phyloP scores from a whole-genome alignment of 208 protist species.

The Trypanosoma theileri region DNA sequence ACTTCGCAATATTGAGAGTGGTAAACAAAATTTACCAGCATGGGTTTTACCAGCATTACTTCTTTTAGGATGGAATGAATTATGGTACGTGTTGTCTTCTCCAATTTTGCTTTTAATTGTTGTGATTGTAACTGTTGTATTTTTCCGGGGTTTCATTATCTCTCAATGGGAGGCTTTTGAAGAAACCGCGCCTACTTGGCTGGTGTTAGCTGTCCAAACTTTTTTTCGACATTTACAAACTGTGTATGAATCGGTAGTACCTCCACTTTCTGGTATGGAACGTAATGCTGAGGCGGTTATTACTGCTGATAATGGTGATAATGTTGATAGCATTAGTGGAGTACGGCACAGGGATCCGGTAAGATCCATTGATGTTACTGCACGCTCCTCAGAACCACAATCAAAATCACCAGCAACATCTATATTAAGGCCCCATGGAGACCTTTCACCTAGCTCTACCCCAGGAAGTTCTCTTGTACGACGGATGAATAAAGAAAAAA shows the following conservation, averaged over 20 bases:
- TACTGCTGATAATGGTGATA: not conserved
- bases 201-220: constrained; percentile 55
- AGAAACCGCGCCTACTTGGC: constrained; percentile 58
- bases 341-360: constrained; percentile 17
- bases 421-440: too few relatives aligned
- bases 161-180: constrained; percentile 77
- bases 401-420: not conserved
- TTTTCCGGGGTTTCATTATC: constrained; percentile 66
- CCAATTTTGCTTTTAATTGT: constrained; percentile 63
- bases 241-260: constrained; percentile 1
- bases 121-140: constrained; percentile 46
- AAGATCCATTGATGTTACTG: constrained; percentile 13
- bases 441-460: too few relatives aligned
- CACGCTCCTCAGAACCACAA: not conserved
- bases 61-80: constrained; percentile 80
- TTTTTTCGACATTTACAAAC: constrained; percentile 19
- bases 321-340: not conserved
- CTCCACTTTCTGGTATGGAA: not conserved
- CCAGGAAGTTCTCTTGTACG: too few relatives aligned
- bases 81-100: constrained; percentile 73
- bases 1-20: constrained; percentile 63
- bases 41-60: constrained; percentile 78
- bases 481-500: too few relatives aligned
- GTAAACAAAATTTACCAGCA: constrained; percentile 58
- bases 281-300: not conserved